These are phyloP conservation scores for Pilatotrama ljubarskyi DNA, from an alignment of 768 basidiomycete genomes.

Conservation along the genomic window DNA sequence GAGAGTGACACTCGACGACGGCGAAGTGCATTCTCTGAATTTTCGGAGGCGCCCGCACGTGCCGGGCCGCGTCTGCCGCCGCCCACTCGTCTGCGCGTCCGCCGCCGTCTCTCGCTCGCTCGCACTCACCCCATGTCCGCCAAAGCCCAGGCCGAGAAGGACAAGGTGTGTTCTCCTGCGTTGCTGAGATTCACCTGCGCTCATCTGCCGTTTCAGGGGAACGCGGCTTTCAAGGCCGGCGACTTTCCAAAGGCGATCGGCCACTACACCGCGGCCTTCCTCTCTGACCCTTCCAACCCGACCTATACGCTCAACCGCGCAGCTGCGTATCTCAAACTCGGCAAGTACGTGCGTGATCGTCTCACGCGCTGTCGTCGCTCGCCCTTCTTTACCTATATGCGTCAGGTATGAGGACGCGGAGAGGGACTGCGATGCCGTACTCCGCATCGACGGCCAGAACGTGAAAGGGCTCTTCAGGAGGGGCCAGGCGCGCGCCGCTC, in stretches of 20 bases:
- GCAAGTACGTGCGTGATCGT: constrained; percentile 69
- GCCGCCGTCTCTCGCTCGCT: background rate
- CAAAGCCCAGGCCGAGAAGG: constrained; percentile 18
- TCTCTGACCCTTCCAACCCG: constrained; percentile 68
- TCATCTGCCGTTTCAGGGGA: constrained; percentile 58
- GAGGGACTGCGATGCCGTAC: constrained; percentile 70
- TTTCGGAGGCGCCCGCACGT: constrained; percentile 1
- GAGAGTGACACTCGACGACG: background rate
- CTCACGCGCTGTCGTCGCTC: background rate
- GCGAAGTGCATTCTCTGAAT: background rate
- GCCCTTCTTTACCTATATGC: background rate
- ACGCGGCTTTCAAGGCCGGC: constrained; percentile 78
- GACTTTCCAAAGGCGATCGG: constrained; percentile 81
- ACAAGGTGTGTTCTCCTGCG: constrained; percentile 12
- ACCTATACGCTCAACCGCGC: constrained; percentile 87
- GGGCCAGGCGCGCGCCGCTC: constrained; percentile 64
- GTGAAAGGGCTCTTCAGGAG: constrained; percentile 81
- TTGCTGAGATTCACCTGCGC: background rate
- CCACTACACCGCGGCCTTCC: constrained; percentile 80
- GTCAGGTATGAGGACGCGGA: constrained; percentile 76
- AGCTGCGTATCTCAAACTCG: constrained; percentile 90
- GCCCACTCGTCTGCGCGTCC: background rate
- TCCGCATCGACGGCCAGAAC: constrained; percentile 56
- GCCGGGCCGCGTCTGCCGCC: background rate
- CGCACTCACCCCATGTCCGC: constrained; percentile 4